Conservation (phyloP, 352 stramenopile species). For the Phytophthora brassicae region DNA sequence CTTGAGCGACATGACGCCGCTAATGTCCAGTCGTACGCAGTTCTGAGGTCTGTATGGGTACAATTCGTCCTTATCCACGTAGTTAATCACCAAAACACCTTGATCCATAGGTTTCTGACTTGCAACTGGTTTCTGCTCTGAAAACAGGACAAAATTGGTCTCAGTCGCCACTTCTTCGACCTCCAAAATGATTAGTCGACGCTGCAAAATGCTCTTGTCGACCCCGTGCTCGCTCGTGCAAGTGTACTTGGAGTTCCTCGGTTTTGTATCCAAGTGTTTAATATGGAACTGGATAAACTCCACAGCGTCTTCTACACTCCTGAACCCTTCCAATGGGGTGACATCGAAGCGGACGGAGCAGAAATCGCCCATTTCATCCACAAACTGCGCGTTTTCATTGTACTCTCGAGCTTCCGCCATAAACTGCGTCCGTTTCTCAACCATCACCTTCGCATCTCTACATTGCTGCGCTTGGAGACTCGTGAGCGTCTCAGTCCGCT, state of each 20-base stretch:
- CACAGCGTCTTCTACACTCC: slow-evolving; percentile 35
- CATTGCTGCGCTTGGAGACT: slow-evolving; percentile 42
- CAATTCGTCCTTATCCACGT: slow-evolving; percentile 39
- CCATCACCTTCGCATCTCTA: slow-evolving; percentile 34
- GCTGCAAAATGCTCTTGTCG: slow-evolving; percentile 38
- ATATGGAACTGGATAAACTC: slow-evolving; percentile 48
- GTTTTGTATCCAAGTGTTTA: slow-evolving; percentile 39
- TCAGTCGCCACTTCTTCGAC: slow-evolving; percentile 36
- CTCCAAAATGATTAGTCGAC: slow-evolving; percentile 40
- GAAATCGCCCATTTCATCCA: slow-evolving; percentile 42
- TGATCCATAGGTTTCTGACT: slow-evolving; percentile 20
- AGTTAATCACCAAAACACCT: slow-evolving; percentile 39
- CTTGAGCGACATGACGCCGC: slow-evolving; percentile 35
- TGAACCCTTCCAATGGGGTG: slow-evolving; percentile 31
- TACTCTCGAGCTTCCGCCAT: slow-evolving; percentile 38
- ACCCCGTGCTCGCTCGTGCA: slow-evolving; percentile 28
- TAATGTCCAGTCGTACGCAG: slow-evolving; percentile 38
- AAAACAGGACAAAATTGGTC: slow-evolving; percentile 48
- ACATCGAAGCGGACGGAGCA: slow-evolving; percentile 47
- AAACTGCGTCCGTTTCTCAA: slow-evolving; percentile 50
- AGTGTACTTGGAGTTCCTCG: slow-evolving; percentile 30
- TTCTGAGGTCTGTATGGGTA: slow-evolving; percentile 34
- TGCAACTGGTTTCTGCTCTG: slow-evolving; percentile 12
- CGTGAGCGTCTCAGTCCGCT: slow-evolving; percentile 33
- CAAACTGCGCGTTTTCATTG: slow-evolving; percentile 43